Percentiles rank a stretch among this genome's conserved stretches.
These are phyloP conservation scores for Bidens hawaiensis DNA, from an alignment of 140 eudicot genomes.

Conservation along the genomic window DNA sequence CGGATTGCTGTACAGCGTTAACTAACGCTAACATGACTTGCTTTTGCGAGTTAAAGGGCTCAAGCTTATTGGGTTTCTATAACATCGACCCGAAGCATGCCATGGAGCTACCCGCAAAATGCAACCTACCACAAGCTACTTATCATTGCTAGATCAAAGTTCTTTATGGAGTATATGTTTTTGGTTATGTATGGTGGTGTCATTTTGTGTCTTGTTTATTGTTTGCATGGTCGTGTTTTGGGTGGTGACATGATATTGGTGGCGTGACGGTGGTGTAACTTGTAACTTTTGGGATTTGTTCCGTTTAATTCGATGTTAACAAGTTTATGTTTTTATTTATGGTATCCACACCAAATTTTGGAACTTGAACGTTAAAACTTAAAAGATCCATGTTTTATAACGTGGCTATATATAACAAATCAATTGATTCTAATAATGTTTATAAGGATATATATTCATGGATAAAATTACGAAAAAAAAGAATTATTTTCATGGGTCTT, in stretches of 20 bases:
- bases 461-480: too few species aligned
- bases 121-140: conserved; percentile 37
- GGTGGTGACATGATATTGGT: neutral
- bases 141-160: conserved; percentile 33
- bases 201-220: conserved; percentile 8
- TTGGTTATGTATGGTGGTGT: neutral
- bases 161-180: conserved; percentile 4
- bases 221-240: neutral
- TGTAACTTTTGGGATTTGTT: conserved; percentile 18
- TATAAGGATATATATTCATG: too few species aligned
- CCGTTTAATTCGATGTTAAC: neutral
- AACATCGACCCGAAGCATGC: conserved; percentile 48
- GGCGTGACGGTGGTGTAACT: conserved; percentile 14
- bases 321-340: neutral
- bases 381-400: too few species aligned
- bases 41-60: conserved; percentile 51
- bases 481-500: too few species aligned
- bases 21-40: conserved; percentile 42
- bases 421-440: too few species aligned
- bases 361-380: neutral
- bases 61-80: conserved; percentile 28
- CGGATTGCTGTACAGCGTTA: conserved; percentile 43
- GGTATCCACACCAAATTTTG: neutral
- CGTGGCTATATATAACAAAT: too few species aligned
- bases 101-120: conserved; percentile 45